Percentiles rank a stretch among this genome's conserved stretches.
Conservation (phyloP, 805 yeast species). For the Kregervanrija delftensis region DNA sequence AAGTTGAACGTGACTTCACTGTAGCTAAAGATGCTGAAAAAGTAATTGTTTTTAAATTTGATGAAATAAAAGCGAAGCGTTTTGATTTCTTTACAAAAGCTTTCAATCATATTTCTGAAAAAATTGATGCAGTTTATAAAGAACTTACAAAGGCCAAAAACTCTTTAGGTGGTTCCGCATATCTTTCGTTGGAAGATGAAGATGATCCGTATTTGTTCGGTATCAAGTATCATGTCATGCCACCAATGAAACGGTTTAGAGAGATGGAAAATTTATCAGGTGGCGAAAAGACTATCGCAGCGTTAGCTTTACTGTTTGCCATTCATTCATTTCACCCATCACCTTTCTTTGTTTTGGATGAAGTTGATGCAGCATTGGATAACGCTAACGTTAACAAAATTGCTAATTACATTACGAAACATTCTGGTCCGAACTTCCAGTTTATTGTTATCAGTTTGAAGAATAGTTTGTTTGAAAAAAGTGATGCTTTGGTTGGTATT, state of each 20-base stretch:
- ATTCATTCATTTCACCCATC: constrained; percentile 87
- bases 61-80: constrained; percentile 52
- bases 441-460: constrained; percentile 91
- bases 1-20: constrained; percentile 58
- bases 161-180: constrained; percentile 92
- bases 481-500: constrained; percentile 89
- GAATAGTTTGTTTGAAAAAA: constrained; percentile 76
- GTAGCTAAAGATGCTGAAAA: constrained; percentile 56
- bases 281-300: constrained; percentile 96
- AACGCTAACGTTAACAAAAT: constrained; percentile 78
- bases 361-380: constrained; percentile 97
- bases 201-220: constrained; percentile 87
- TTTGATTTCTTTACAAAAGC: constrained; percentile 61
- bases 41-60: constrained; percentile 47
- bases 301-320: constrained; percentile 85
- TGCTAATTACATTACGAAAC: constrained; percentile 75
- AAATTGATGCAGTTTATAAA: constrained; percentile 72
- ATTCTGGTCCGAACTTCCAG: constrained; percentile 75
- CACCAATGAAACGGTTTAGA: constrained; percentile 88
- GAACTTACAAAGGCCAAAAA: constrained; percentile 71
- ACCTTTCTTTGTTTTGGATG: constrained; percentile 93
- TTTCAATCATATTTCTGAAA: constrained; percentile 64
- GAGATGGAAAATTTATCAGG: constrained; percentile 93
- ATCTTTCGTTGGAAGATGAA: constrained; percentile 76
- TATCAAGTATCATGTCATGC: constrained; percentile 87